Evolutionary conservation across 768 basidiomycete species (phyloP).

Genomic region (Megacollybia marginata): DNA sequence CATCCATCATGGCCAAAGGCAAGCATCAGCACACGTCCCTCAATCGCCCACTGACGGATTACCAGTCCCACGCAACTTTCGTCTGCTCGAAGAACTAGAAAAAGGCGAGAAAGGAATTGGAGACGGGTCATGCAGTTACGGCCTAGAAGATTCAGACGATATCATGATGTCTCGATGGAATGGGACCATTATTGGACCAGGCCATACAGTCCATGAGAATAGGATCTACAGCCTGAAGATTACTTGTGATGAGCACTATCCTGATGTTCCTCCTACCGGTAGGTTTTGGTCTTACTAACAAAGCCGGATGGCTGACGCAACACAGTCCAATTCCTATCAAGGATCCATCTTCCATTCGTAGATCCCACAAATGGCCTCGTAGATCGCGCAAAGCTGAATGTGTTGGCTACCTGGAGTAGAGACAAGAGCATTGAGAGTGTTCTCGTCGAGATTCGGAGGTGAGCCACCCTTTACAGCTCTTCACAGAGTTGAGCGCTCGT

Average conservation of each 20-base stretch:
- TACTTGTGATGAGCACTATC: constrained; percentile 68
- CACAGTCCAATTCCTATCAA: constrained; percentile 72
- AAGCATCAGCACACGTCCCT: background rate
- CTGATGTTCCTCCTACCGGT: constrained; percentile 60
- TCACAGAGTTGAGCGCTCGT: background rate
- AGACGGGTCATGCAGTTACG: constrained; percentile 96
- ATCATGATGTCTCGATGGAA: constrained; percentile 98
- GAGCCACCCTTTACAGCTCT: constrained; percentile 19
- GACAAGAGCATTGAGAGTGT: constrained; percentile 80
- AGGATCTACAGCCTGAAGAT: constrained; percentile 96
- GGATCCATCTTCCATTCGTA: constrained; percentile 93
- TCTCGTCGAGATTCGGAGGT: constrained; percentile 92
- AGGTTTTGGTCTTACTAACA: too few relatives aligned
- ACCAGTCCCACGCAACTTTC: constrained; percentile 96
- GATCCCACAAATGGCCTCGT: constrained; percentile 68
- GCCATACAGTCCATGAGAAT: constrained; percentile 98
- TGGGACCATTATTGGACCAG: constrained; percentile 97
- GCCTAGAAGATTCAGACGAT: constrained; percentile 92
- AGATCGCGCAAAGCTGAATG: constrained; percentile 60
- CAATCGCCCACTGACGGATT: too few relatives aligned
- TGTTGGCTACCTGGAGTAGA: constrained; percentile 70
- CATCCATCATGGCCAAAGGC: background rate
- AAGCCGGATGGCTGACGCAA: too few relatives aligned
- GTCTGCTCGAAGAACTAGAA: constrained; percentile 95
- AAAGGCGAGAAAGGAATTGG: constrained; percentile 99